Evolutionary conservation across 1,139 yeast species (phyloP).

Genomic region (Protomyces macrosporus): DNA sequence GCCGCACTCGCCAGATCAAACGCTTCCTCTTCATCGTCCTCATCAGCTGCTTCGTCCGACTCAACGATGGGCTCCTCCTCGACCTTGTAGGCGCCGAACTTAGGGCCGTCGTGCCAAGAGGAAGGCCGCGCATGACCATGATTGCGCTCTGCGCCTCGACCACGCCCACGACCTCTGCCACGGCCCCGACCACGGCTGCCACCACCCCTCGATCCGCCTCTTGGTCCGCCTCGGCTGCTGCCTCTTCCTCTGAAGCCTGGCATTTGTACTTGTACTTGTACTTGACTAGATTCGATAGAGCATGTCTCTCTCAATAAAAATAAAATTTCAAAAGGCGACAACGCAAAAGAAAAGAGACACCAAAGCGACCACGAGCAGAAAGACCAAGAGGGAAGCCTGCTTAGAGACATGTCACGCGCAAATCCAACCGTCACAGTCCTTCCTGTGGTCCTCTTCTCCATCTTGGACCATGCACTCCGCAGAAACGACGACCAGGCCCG

Average conservation of each 20-base stretch:
- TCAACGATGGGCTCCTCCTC: constrained; percentile 32
- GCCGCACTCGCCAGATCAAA: constrained; percentile 29
- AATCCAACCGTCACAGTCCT: constrained; percentile 31
- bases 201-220: constrained; percentile 15
- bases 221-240: neutral
- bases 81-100: constrained; percentile 29
- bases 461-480: constrained; percentile 55
- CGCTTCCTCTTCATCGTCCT: constrained; percentile 34
- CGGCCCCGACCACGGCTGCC: constrained; percentile 50
- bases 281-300: neutral
- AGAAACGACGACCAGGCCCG: constrained; percentile 49
- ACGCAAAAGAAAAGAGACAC: neutral
- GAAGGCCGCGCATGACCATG: constrained; percentile 14
- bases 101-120: constrained; percentile 15
- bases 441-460: constrained; percentile 51
- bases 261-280: neutral
- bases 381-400: too few species aligned
- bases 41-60: constrained; percentile 33
- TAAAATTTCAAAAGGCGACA: neutral
- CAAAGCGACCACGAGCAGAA: neutral
- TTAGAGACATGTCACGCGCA: constrained; percentile 9
- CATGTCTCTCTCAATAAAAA: neutral
- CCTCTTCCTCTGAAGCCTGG: neutral
- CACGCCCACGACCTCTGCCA: constrained; percentile 52
- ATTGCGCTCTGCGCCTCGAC: constrained; percentile 44